Evolutionary conservation across 2,329 filamentous ascomycete genomes (phyloP).

Genomic region (Tolypocladium paradoxum): DNA sequence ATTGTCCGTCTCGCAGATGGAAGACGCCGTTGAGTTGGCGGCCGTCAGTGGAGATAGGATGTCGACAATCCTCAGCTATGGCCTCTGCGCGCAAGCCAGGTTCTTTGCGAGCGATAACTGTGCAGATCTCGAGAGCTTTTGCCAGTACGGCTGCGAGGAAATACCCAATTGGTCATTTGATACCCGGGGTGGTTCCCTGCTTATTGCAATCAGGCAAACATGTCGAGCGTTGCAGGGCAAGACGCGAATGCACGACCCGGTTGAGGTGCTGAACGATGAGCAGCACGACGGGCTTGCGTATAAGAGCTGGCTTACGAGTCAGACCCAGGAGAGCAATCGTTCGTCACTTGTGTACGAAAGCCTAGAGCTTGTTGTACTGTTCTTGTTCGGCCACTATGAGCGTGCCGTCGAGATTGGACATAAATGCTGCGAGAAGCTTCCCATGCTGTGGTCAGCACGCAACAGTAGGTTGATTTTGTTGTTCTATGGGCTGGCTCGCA

Average conservation of each 20-base stretch:
- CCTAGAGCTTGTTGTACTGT: conserved; percentile 51
- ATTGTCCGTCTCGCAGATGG: conserved; percentile 47
- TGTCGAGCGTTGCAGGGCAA: conserved; percentile 66
- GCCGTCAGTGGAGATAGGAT: conserved; percentile 59
- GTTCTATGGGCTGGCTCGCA: conserved; percentile 48
- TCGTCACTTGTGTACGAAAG: conserved; percentile 59
- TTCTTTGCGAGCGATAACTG: conserved; percentile 62
- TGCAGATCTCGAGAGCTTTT: conserved; percentile 58
- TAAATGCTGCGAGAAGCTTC: conserved; percentile 32
- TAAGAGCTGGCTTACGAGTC: conserved; percentile 45
- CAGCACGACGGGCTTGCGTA: conserved; percentile 49
- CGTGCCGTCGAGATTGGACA: conserved; percentile 47
- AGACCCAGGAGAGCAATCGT: conserved; percentile 47
- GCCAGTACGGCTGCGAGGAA: conserved; percentile 62
- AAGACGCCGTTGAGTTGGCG: conserved; percentile 55
- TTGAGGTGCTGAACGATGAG: conserved; percentile 55
- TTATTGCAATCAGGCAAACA: conserved; percentile 56
- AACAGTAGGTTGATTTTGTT: conserved; percentile 46
- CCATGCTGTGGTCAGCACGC: conserved; percentile 47
- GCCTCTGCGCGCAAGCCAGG: conserved; percentile 53
- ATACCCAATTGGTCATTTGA: conserved; percentile 63
- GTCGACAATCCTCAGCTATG: conserved; percentile 61
- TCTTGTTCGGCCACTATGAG: conserved; percentile 52
- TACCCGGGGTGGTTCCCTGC: conserved; percentile 57
- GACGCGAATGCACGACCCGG: conserved; percentile 40